Percentiles rank a stretch among this genome's conserved stretches.
phyloP scores from a whole-genome alignment of 2,329 filamentous ascomycete genomes.

The Microsporum audouinii region DNA sequence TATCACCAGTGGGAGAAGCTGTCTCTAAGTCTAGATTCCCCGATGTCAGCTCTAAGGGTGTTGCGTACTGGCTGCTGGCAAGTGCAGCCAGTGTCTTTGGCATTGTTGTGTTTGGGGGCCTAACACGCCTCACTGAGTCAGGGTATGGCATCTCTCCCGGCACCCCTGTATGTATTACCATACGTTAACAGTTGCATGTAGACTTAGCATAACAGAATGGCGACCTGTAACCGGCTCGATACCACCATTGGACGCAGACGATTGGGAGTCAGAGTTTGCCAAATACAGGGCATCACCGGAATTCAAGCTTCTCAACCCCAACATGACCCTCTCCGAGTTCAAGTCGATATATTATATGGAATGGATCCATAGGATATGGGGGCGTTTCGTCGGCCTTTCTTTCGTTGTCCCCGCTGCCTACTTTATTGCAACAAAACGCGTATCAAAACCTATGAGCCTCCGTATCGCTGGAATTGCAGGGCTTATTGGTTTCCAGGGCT shows the following conservation, averaged over 20 bases:
- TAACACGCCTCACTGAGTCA: slow-evolving; percentile 90
- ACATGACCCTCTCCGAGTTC: slow-evolving; percentile 88
- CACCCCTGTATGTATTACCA: not conserved
- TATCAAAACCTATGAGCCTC: slow-evolving; percentile 64
- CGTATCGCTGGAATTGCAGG: slow-evolving; percentile 72
- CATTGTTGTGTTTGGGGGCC: slow-evolving; percentile 86
- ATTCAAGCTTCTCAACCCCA: slow-evolving; percentile 80
- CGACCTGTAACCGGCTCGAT: slow-evolving; percentile 85
- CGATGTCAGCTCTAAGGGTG: slow-evolving; percentile 58
- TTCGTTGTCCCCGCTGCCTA: slow-evolving; percentile 83
- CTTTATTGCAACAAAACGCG: slow-evolving; percentile 69
- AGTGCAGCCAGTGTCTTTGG: slow-evolving; percentile 92
- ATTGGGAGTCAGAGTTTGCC: slow-evolving; percentile 87
- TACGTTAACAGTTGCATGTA: slow-evolving; percentile 28
- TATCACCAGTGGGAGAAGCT: slow-evolving; percentile 15
- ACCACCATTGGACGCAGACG: slow-evolving; percentile 62
- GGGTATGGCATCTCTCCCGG: slow-evolving; percentile 47
- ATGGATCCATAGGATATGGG: slow-evolving; percentile 93
- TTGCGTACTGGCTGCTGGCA: slow-evolving; percentile 85
- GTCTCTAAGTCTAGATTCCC: slow-evolving; percentile 37
- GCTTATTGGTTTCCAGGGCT: slow-evolving; percentile 87
- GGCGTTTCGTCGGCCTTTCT: slow-evolving; percentile 75
- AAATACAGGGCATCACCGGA: slow-evolving; percentile 91
- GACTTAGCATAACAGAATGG: slow-evolving; percentile 98
- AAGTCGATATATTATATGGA: slow-evolving; percentile 99